Evolutionary conservation across 129 eudicot genomes (phyloP).

Genomic region (Pseudognaphalium luteoalbum): DNA sequence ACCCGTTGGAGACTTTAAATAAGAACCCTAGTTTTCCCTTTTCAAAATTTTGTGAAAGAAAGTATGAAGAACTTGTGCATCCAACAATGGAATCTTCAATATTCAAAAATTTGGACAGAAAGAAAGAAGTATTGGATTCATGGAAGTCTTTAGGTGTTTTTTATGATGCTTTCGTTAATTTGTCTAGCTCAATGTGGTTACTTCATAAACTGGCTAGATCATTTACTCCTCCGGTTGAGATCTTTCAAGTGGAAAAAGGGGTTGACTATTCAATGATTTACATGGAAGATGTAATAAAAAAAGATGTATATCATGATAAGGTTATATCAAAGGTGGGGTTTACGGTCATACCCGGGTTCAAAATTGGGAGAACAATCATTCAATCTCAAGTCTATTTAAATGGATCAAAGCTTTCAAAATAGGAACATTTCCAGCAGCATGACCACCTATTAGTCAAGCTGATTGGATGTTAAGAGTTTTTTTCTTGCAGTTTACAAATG

Average conservation of each 20-base stretch:
- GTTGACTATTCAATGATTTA: slow-evolving; percentile 84
- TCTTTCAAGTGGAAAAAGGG: slow-evolving; percentile 84
- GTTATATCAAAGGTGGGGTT: slow-evolving; percentile 71
- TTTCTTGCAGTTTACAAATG: slow-evolving; percentile 25
- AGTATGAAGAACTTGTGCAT: slow-evolving; percentile 80
- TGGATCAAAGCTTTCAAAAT: slow-evolving; percentile 43
- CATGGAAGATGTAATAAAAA: slow-evolving; percentile 84
- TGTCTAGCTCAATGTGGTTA: slow-evolving; percentile 92
- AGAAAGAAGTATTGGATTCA: slow-evolving; percentile 75
- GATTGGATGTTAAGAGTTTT: slow-evolving; percentile 38
- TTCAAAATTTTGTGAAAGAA: slow-evolving; percentile 73
- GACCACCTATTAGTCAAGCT: slow-evolving; percentile 25
- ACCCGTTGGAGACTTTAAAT: slow-evolving; percentile 69
- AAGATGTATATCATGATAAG: slow-evolving; percentile 38
- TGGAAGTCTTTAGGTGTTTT: slow-evolving; percentile 80
- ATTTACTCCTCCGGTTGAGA: slow-evolving; percentile 67
- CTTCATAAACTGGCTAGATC: slow-evolving; percentile 83
- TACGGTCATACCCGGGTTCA: slow-evolving; percentile 91
- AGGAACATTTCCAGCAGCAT: slow-evolving; percentile 18
- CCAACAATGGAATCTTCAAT: slow-evolving; percentile 89
- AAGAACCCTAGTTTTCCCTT: slow-evolving; percentile 66
- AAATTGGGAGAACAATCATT: slow-evolving; percentile 64
- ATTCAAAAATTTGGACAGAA: slow-evolving; percentile 61
- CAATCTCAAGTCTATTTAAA: slow-evolving; percentile 87
- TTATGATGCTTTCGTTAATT: slow-evolving; percentile 75